Conservation (phyloP, 495 filamentous ascomycete species). For the Xylaria curta region DNA sequence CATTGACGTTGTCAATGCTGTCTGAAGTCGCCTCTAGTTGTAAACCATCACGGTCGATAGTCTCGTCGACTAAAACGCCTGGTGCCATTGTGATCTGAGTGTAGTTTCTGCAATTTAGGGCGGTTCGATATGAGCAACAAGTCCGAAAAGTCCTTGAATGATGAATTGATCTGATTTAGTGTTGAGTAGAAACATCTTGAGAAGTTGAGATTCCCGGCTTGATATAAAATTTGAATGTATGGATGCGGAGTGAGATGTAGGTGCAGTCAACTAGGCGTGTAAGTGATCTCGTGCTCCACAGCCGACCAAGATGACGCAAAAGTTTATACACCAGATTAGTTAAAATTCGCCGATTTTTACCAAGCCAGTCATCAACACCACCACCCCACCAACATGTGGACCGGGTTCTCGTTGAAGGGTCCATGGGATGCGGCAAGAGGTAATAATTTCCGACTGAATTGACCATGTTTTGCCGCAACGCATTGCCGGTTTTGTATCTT, state of each 20-base stretch:
- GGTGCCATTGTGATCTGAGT: conserved; percentile 37
- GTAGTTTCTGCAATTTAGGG: not conserved
- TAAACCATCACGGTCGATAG: conserved; percentile 62
- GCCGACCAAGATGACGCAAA: conserved; percentile 18
- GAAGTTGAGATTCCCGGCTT: not conserved
- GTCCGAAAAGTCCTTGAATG: not conserved
- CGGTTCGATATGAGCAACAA: not conserved
- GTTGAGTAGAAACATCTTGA: not conserved
- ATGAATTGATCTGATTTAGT: not conserved
- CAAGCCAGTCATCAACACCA: conserved; percentile 12
- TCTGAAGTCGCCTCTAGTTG: conserved; percentile 84
- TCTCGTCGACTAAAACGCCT: conserved; percentile 35
- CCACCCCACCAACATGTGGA: conserved; percentile 25
- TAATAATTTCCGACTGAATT: conserved; percentile 21
- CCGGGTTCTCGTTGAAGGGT: conserved; percentile 24
- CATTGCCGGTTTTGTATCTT: not conserved
- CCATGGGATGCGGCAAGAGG: conserved; percentile 21
- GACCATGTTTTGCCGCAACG: not conserved
- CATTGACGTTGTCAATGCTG: conserved; percentile 80
- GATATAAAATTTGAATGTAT: conserved; percentile 15
- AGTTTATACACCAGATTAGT: conserved; percentile 17
- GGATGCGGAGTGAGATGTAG: not conserved
- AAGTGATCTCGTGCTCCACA: conserved; percentile 30
- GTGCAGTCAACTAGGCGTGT: conserved; percentile 25
- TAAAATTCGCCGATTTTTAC: conserved; percentile 39